Conservation (phyloP, 1,139 yeast genomes). For the Pichia sp. region DNA sequence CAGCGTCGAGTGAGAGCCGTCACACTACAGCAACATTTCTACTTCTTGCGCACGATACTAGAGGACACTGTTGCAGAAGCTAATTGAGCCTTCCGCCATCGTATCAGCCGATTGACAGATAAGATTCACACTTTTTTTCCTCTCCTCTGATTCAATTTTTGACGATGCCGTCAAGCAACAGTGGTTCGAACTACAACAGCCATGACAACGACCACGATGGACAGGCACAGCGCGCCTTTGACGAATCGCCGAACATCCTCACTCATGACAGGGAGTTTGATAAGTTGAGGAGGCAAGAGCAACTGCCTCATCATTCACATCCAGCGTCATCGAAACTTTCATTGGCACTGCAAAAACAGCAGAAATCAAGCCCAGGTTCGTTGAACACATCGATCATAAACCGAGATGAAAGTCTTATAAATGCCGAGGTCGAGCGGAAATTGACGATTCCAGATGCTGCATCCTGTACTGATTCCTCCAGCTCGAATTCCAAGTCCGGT, state of each 20-base stretch:
- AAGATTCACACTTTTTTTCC: background rate
- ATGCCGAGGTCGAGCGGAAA: conserved; percentile 11
- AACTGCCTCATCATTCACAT: background rate
- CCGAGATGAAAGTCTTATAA: conserved; percentile 6
- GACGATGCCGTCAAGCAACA: background rate
- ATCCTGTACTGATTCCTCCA: background rate
- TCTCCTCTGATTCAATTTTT: background rate
- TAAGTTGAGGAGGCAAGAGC: background rate
- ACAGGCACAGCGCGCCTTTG: background rate
- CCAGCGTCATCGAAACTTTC: conserved; percentile 26
- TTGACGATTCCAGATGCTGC: conserved; percentile 5
- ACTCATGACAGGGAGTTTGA: background rate
- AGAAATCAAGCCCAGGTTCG: background rate
- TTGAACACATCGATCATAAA: conserved; percentile 1
- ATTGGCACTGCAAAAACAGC: conserved; percentile 26
- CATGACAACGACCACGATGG: background rate
- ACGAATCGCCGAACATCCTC: background rate
- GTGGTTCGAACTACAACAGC: background rate
- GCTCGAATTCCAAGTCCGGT: background rate
- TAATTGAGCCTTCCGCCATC: background rate
- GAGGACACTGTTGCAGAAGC: background rate
- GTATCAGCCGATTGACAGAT: background rate
- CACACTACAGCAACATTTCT: too few relatives aligned
- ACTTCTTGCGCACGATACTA: background rate
- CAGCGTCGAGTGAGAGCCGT: too few relatives aligned